Evolutionary conservation across 2,329 filamentous ascomycete genomes (phyloP).

Genomic region (Beauveria caledonica): DNA sequence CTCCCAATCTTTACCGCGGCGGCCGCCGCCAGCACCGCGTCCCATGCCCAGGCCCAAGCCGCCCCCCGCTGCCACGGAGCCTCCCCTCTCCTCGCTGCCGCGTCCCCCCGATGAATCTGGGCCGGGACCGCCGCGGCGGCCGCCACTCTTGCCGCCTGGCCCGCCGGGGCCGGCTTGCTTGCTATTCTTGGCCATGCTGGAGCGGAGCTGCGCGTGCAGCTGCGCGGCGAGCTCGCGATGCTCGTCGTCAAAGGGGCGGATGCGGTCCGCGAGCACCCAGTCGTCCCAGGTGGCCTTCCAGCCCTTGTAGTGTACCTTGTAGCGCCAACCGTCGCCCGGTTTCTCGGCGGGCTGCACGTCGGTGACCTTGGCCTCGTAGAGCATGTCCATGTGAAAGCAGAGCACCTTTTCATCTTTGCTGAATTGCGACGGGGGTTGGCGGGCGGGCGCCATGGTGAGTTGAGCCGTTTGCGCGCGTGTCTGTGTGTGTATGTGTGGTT

Average conservation of each 20-base stretch:
- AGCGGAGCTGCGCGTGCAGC: conserved; percentile 60
- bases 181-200: conserved; percentile 42
- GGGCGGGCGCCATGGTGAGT: conserved; percentile 32
- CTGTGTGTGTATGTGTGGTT: neutral
- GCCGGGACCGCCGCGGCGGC: conserved; percentile 19
- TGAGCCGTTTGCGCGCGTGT: too few relatives aligned
- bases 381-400: conserved; percentile 93
- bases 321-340: conserved; percentile 64
- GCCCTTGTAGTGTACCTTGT: conserved; percentile 96
- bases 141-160: neutral
- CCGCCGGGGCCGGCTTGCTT: conserved; percentile 32
- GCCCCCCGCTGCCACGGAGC: conserved; percentile 43
- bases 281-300: conserved; percentile 99
- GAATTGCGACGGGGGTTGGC: conserved; percentile 39
- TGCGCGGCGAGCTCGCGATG: conserved; percentile 82
- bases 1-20: conserved; percentile 71
- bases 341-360: conserved; percentile 66
- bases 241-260: conserved; percentile 90
- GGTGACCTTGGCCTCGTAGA: conserved; percentile 95
- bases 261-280: conserved; percentile 89
- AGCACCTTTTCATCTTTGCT: conserved; percentile 86
- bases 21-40: conserved; percentile 57
- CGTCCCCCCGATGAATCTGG: conserved; percentile 47
- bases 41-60: conserved; percentile 29
- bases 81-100: conserved; percentile 68